Conservation (phyloP, 495 filamentous ascomycete genomes). For the Endocarpon pusillum region DNA sequence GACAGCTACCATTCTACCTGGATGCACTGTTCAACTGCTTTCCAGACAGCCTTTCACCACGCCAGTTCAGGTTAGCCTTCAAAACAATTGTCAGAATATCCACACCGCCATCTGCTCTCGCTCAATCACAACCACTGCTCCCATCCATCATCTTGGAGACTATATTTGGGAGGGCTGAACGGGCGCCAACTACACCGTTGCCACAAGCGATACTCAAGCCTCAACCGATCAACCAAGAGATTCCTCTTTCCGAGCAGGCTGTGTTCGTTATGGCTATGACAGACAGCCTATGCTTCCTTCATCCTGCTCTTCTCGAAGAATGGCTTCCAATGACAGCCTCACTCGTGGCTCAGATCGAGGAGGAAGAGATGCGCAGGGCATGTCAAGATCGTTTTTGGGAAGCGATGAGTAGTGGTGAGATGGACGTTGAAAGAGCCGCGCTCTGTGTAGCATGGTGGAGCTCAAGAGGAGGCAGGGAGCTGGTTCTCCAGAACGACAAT, state of each 20-base stretch:
- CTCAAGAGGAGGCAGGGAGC: slow-evolving; percentile 47
- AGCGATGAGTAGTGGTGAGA: slow-evolving; percentile 64
- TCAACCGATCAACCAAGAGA: slow-evolving; percentile 14
- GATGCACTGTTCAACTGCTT: slow-evolving; percentile 72
- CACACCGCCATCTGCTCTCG: slow-evolving; percentile 61
- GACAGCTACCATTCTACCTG: slow-evolving; percentile 71
- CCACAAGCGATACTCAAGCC: slow-evolving; percentile 17
- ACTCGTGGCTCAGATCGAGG: slow-evolving; percentile 43
- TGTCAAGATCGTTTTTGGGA: slow-evolving; percentile 74
- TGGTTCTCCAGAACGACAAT: slow-evolving; percentile 39
- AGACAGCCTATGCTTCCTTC: slow-evolving; percentile 63
- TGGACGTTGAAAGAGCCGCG: slow-evolving; percentile 75
- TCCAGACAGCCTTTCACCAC: slow-evolving; percentile 61
- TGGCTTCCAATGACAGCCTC: slow-evolving; percentile 59
- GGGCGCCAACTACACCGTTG: slow-evolving; percentile 34
- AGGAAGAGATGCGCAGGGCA: slow-evolving; percentile 41
- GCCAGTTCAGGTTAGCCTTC: slow-evolving; percentile 89
- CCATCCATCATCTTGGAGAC: slow-evolving; percentile 69
- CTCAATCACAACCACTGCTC: slow-evolving; percentile 53
- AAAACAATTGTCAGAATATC: slow-evolving; percentile 74
- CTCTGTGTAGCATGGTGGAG: slow-evolving; percentile 82
- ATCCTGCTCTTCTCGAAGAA: slow-evolving; percentile 50
- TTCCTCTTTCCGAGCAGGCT: slow-evolving; percentile 60
- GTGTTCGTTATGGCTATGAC: slow-evolving; percentile 63
- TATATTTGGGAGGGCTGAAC: slow-evolving; percentile 46